These are phyloP conservation scores for Alliaria petiolata DNA, from an alignment of 345 rosid species.

Conservation along the genomic window DNA sequence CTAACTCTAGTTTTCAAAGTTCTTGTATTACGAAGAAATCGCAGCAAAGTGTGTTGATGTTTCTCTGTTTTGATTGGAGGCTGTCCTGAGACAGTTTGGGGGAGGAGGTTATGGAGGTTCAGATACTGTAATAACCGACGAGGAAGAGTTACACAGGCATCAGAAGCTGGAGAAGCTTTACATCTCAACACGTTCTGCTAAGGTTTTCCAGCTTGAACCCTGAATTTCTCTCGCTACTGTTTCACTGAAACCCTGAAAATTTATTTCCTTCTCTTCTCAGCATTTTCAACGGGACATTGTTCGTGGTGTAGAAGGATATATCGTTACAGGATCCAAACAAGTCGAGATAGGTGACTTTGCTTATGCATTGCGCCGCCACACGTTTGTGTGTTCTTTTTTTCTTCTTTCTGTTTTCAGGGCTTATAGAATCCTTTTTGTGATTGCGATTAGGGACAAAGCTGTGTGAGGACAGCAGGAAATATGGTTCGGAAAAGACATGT, in stretches of 20 bases:
- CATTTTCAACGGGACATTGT: constrained; percentile 91
- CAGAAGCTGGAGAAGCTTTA: constrained; percentile 90
- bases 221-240: not conserved
- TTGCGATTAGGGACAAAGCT: constrained; percentile 62
- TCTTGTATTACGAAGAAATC: not conserved
- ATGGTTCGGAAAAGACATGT: constrained; percentile 84
- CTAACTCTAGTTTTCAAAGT: not conserved
- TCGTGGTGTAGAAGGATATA: constrained; percentile 89
- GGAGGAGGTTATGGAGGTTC: constrained; percentile 85
- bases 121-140: constrained; percentile 63
- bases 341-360: constrained; percentile 71
- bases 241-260: not conserved
- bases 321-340: constrained; percentile 82
- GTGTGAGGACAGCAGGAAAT: constrained; percentile 82
- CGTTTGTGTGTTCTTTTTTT: not conserved
- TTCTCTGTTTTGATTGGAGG: constrained; percentile 41
- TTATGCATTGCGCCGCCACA: not conserved
- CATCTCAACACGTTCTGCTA: constrained; percentile 83
- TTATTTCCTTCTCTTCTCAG: constrained; percentile 37
- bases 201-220: constrained; percentile 33
- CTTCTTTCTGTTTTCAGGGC: not conserved
- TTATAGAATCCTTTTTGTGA: not conserved
- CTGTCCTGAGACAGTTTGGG: constrained; percentile 91
- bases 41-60: not conserved
- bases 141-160: constrained; percentile 70